A percentile compares a stretch with the other conserved stretches of the same genome.
Evolutionary conservation across 2,329 filamentous ascomycete genomes (phyloP).

Genomic region (Aspergillus ochraceus): DNA sequence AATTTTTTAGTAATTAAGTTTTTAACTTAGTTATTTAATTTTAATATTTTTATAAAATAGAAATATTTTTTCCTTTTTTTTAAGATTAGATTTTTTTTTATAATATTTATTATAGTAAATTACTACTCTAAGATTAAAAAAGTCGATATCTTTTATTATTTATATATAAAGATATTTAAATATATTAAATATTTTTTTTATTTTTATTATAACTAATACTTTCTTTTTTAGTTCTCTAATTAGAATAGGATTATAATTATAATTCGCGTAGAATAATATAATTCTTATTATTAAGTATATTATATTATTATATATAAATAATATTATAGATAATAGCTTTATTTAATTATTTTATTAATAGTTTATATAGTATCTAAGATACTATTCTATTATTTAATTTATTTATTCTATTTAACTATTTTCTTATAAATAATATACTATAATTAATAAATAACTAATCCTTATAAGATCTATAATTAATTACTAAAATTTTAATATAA

Average conservation of each 20-base stretch:
- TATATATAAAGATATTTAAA: not conserved
- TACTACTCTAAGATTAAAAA: not conserved
- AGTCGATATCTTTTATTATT: not conserved
- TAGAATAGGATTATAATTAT: not conserved
- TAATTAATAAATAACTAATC: not conserved
- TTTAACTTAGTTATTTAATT: not conserved
- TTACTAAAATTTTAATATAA: constrained; percentile 5
- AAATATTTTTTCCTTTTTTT: not conserved
- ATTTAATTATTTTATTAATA: constrained; percentile 7
- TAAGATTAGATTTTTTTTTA: not conserved
- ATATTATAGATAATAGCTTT: not conserved
- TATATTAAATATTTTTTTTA: not conserved
- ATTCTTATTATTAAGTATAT: not conserved
- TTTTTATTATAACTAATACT: not conserved
- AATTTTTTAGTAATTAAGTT: not conserved
- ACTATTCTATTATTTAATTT: constrained; percentile 6
- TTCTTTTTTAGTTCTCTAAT: not conserved
- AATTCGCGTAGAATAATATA: not conserved
- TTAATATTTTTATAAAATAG: not conserved
- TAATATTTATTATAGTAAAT: not conserved
- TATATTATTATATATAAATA: constrained; percentile 1
- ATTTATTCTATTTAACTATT: constrained; percentile 5
- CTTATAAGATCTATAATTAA: not conserved
- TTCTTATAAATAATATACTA: constrained; percentile 1
- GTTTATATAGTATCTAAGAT: constrained; percentile 8